Percentiles rank a stretch among this genome's conserved stretches.
Conservation (phyloP, 257 asterid genomes). For the Petrea volubilis region DNA sequence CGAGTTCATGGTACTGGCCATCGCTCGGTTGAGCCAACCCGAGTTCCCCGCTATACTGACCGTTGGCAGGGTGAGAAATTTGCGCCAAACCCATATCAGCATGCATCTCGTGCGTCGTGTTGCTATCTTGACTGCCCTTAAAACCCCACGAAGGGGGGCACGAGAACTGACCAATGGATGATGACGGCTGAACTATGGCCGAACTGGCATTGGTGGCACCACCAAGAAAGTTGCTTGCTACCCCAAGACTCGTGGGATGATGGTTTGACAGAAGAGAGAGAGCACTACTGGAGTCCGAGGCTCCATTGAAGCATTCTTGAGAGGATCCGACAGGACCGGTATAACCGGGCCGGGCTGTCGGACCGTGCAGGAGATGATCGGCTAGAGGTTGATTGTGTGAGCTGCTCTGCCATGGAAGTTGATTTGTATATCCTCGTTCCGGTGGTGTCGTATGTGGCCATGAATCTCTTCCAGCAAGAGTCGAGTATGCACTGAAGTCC, state of each 20-base stretch:
- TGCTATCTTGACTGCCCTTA: slow-evolving; percentile 39
- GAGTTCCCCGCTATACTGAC: slow-evolving; percentile 45
- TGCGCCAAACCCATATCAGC: slow-evolving; percentile 55
- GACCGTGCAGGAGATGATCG: slow-evolving; percentile 44
- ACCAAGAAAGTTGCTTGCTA: slow-evolving; percentile 38
- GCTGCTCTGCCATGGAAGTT: slow-evolving; percentile 59
- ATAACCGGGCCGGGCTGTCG: slow-evolving; percentile 35
- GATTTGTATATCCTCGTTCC: slow-evolving; percentile 33
- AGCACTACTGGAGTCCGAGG: slow-evolving; percentile 63
- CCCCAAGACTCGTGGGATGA: slow-evolving; percentile 44
- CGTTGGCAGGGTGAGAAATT: slow-evolving; percentile 38
- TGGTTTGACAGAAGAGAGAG: slow-evolving; percentile 98
- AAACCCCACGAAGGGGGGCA: slow-evolving; percentile 51
- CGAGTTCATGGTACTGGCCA: slow-evolving; percentile 42
- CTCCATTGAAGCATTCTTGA: slow-evolving; percentile 47
- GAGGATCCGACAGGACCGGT: slow-evolving; percentile 39
- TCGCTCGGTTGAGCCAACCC: slow-evolving; percentile 48
- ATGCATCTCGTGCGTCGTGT: slow-evolving; percentile 41
- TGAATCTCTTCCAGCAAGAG: slow-evolving; percentile 39
- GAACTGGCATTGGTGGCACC: slow-evolving; percentile 23
- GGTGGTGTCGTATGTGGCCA: slow-evolving; percentile 44
- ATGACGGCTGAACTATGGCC: slow-evolving; percentile 42
- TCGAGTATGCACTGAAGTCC: slow-evolving; percentile 61
- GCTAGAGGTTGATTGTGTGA: slow-evolving; percentile 38
- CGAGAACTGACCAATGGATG: slow-evolving; percentile 37